Base-by-base conservation (phyloP, 768 basidiomycete genomes). In the Boletus reticuloceps region DNA sequence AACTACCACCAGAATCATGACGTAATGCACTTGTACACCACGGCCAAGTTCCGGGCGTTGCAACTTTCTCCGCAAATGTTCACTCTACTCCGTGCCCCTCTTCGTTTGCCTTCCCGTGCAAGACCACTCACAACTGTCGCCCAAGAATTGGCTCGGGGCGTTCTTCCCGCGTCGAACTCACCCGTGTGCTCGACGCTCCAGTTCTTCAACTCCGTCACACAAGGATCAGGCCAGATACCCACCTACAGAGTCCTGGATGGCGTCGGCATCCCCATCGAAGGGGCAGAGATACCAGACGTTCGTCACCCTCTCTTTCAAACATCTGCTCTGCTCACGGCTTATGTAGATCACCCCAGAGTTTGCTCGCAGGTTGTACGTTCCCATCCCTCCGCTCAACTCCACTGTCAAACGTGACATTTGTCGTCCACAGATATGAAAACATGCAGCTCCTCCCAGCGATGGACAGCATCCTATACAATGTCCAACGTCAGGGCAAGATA, bases 401-500 rank as follows among this genome's bases (percentile, higher is more conserved):
- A 6, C 27, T 5, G 2, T 39, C 31, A 14, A 37, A 39, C 53
- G 0, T 45, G 54, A 47, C 51, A 41, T 25, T 20, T 20, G 6
- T 36, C 44, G 27, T 36, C 37, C 51, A 14, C 47, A 85, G 86
- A 57, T 94, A 91, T 63, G 85, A 88, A 69, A 75, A 86, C 54
- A 93, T 92, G 88, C 81, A 82, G 52, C 77, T 91, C 31, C 73
- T 92, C 51, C 94, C 94, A 0, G 83, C 85, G 39, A 74, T 95
- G 68, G 94, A 97, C 74, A 94, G 86, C 60, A 77, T 96, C 36
- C 78, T 98, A 16, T 91, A 94, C 72, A 94, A 94, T 62, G 85
- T 94, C 10, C 94, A 98, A 67, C 83, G 94, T 9, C 94, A 98
- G 70, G 94, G 94, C 27, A 92, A 91, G 72, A 92, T 92, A 61